Evolutionary conservation across 768 basidiomycete genomes (phyloP), one percentile per base, ranked within the genome.

Genomic region (Tulasnella sp.): DNA sequence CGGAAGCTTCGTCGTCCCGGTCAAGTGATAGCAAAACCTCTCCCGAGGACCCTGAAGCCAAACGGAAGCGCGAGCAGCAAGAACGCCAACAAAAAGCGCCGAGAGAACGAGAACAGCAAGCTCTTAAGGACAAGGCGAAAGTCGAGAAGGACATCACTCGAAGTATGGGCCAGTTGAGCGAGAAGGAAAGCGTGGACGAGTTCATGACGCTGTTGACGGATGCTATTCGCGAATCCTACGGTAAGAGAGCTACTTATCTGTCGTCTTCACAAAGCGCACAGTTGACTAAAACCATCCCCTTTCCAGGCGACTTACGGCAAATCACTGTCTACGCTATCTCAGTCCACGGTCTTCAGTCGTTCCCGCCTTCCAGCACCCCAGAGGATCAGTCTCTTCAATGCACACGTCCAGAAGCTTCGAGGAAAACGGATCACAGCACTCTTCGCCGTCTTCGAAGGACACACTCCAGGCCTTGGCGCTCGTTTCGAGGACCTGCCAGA

Each of bases 181-280:
- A 48, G 19, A 80, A 92, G 83, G 95, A 96, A 83, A 93, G 91
- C 2, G 96, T 97, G 85, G 85, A 92, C 81, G 88, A 91, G 52
- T 98, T 95, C 88, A 92, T 94, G 83, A 93, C 90, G 58, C 87
- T 99, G 84, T 86, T 98, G 48, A 92, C 92, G 14, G 97, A 99
- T 82, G 94, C 94, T 21, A 90, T 99, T 52, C 91, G 96, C 75
- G 97, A n/a, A 99, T 85, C 93, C 94, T 86, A 91, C 92, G 89
- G 97, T 97, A 93, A 85, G 90, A 80, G 34, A 75, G 44, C 68
- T 40, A 80, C 80, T 39, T 36, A 68, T 72, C 85, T 79, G 80
- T 84, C 84, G 82, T 81, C 87, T 91, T n/a, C n/a, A n/a, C 78
- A 93, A 39, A 82, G 36, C 6, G 34, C 76, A 10, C 6, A 40